Evolutionary conservation across 192 early-diverging fungal species (phyloP).

Genomic region (Piromyces sp.): DNA sequence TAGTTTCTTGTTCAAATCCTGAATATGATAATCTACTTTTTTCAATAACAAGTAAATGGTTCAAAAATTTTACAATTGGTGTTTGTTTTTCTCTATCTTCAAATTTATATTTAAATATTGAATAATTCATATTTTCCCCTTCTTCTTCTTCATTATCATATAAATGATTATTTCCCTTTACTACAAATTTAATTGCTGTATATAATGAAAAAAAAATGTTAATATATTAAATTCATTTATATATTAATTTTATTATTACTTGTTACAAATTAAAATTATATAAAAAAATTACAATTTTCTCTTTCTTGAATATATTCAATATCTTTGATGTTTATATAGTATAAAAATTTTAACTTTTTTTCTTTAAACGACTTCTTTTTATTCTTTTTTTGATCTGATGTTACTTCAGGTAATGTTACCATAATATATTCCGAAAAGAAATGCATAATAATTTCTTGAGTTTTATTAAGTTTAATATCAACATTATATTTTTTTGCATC

Average conservation of each 20-base stretch:
- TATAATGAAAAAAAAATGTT: too few relatives aligned
- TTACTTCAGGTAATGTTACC: not conserved
- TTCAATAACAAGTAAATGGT: not conserved
- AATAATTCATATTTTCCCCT: not conserved
- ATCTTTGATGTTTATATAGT: not conserved
- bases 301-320: not conserved
- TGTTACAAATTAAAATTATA: not conserved
- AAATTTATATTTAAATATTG: not conserved
- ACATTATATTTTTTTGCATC: not conserved
- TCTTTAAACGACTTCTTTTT: not conserved
- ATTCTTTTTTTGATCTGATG: not conserved
- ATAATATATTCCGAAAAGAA: not conserved
- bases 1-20: not conserved
- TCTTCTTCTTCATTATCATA: not conserved
- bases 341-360: not conserved
- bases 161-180: not conserved
- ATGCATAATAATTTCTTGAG: not conserved
- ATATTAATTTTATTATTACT: too few relatives aligned
- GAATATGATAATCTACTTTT: not conserved
- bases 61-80: not conserved
- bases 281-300: not conserved
- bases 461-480: not conserved
- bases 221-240: too few relatives aligned
- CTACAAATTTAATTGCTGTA: not conserved
- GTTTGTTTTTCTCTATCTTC: not conserved